Conservation (phyloP, 768 basidiomycete species). For the Lactarius hatsudake region DNA sequence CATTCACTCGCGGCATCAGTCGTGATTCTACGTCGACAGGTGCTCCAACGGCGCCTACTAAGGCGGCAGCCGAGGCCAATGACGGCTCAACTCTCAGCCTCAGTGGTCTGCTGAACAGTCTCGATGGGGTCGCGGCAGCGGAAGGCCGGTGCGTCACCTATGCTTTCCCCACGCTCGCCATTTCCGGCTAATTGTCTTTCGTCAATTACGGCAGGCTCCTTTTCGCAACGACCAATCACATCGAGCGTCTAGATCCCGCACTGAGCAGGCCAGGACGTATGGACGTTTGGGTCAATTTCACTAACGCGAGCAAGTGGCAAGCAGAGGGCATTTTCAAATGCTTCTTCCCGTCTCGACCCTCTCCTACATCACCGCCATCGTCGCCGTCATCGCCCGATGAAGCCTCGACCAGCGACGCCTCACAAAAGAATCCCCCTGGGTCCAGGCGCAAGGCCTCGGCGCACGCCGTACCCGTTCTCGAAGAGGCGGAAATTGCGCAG, state of each 20-base stretch:
- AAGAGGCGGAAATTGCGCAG: constrained; percentile 70
- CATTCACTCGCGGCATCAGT: constrained; percentile 83
- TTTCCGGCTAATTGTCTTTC: constrained; percentile 10
- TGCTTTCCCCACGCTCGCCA: constrained; percentile 7
- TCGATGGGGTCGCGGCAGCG: constrained; percentile 82
- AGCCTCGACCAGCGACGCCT: constrained; percentile 40
- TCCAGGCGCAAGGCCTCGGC: constrained; percentile 60
- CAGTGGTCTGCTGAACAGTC: constrained; percentile 81
- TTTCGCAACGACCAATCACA: constrained; percentile 93
- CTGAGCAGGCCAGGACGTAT: constrained; percentile 85
- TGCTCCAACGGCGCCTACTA: constrained; percentile 47
- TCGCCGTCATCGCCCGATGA: constrained; percentile 13
- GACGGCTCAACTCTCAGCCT: constrained; percentile 83
- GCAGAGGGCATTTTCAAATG: constrained; percentile 92
- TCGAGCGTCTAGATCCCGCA: constrained; percentile 88
- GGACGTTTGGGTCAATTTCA: constrained; percentile 92
- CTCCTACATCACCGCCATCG: constrained; percentile 3
- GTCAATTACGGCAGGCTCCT: constrained; percentile 51
- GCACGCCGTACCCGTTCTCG: constrained; percentile 64
- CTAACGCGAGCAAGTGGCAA: constrained; percentile 89
- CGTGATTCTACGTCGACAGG: constrained; percentile 82
- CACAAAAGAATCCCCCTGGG: constrained; percentile 65
- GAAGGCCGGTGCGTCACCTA: constrained; percentile 68
- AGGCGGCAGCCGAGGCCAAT: constrained; percentile 41
- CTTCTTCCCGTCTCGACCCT: constrained; percentile 78